Evolutionary conservation across 331 rosid species (phyloP), one percentile per base, ranked within the genome.

Genomic region (Spiraea crenata): DNA sequence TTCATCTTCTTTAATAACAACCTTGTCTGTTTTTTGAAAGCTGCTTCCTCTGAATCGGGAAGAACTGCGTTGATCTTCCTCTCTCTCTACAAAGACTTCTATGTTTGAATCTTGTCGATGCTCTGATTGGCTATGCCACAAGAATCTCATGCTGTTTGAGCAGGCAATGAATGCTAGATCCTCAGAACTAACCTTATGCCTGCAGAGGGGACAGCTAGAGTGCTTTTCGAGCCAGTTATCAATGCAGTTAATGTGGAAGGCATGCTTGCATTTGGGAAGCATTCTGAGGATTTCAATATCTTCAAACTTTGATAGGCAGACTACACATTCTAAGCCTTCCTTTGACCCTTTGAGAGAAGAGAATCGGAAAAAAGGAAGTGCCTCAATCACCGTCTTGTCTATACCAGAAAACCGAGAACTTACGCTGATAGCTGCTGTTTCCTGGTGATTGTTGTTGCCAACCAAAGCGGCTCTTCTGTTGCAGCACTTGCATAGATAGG

Each of bases 211-310:
- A 67, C 98, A 95, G 67, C 88, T 95, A 2, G 99, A 82, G 70
- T 95, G 99, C 42, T 79, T 91, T 50, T 89, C 97, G 40, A 95
- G 99, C 99, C 99, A 95, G 72, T 82, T 78, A 50, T 95, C 99
- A 37, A 91, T 87, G 82, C 98, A 95, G 41, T 78, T 81, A 62
- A 91, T 88, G 65, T 95, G 99, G 75, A 95, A 95, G 48, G 96
- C 98, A 66, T 95, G 98, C 16, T 86, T 87, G 67, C 98, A 91
- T 63, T 95, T 89, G 5, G 99, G 99, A 19, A 95, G 78, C 31
- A 95, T 63, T 57, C 99, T 80, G 12, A 95, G 86, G 45, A 87
- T 73, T 80, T 95, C 99, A 5, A 88, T 71, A 42, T 91, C 96
- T 85, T 89, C 96, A 3, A 91, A 91, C 57, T 91, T 95, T 0